These are phyloP conservation scores for Vigna angularis DNA, from an alignment of 306 rosid species.

Conservation along the genomic window DNA sequence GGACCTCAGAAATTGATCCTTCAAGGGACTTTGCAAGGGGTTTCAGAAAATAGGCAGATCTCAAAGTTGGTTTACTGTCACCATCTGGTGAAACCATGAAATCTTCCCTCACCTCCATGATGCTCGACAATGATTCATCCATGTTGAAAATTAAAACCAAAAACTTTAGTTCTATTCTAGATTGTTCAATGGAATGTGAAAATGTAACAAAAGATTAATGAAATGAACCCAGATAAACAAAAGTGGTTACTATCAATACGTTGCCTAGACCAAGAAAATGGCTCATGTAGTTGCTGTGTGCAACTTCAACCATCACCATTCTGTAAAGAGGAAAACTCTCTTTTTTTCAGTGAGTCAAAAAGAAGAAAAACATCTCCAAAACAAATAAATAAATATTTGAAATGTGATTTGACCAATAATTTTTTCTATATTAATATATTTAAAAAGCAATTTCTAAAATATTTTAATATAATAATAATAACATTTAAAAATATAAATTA, in stretches of 20 bases:
- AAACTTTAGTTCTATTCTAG: background rate
- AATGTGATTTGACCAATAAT: too few species aligned
- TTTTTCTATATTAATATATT: too few species aligned
- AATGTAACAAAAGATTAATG: background rate
- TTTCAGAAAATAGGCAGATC: conserved; percentile 55
- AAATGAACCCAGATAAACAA: background rate
- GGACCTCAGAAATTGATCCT: background rate
- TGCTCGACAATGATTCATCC: conserved; percentile 37
- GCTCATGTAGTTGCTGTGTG: background rate
- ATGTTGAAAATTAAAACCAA: background rate
- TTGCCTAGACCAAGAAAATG: background rate
- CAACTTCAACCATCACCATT: background rate
- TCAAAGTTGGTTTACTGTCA: conserved; percentile 46
- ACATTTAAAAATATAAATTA: too few species aligned
- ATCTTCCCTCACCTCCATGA: conserved; percentile 49
- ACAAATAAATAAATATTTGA: too few species aligned
- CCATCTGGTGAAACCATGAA: conserved; percentile 62
- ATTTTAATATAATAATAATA: too few species aligned
- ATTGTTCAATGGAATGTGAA: background rate
- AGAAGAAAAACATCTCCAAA: too few species aligned
- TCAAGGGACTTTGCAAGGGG: conserved; percentile 42
- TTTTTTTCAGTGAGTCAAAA: too few species aligned
- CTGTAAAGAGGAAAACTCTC: too few species aligned
- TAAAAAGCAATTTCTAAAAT: too few species aligned
- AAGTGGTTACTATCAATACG: background rate